Conservation (phyloP, 2,329 filamentous ascomycete species). For the Acephala macrosclerotiorum region DNA sequence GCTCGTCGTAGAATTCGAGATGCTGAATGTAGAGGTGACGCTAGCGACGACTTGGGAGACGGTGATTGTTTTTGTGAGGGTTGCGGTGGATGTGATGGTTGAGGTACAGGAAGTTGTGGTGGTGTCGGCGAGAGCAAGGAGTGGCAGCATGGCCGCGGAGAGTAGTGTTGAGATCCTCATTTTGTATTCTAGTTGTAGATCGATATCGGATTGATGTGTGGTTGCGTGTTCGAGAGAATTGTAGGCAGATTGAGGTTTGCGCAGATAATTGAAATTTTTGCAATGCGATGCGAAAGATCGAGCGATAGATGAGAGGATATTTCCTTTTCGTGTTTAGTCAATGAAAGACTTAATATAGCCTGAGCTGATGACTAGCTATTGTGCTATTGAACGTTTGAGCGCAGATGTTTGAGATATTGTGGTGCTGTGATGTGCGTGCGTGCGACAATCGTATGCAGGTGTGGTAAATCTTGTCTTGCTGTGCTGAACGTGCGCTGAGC, state of each 20-base stretch:
- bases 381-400: background rate
- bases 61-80: slow-evolving; percentile 59
- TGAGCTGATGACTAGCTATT: background rate
- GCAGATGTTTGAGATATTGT: slow-evolving; percentile 6
- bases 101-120: slow-evolving; percentile 42
- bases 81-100: slow-evolving; percentile 56
- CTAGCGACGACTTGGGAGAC: slow-evolving; percentile 53
- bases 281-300: background rate
- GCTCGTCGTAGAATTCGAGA: slow-evolving; percentile 42
- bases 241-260: slow-evolving; percentile 10
- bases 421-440: background rate
- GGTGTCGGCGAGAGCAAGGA: slow-evolving; percentile 55
- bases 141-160: slow-evolving; percentile 58
- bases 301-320: background rate
- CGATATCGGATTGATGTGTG: slow-evolving; percentile 16
- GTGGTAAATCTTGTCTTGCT: slow-evolving; percentile 10
- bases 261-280: background rate
- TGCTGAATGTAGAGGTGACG: slow-evolving; percentile 47
- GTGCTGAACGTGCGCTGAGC: background rate
- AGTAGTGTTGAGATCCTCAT: slow-evolving; percentile 56
- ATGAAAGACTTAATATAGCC: background rate
- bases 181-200: slow-evolving; percentile 25
- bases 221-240: background rate
- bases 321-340: background rate
- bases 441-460: slow-evolving; percentile 13